These are phyloP conservation scores for Brassica hybrid DNA, from an alignment of 441 rosid species.

Conservation along the genomic window DNA sequence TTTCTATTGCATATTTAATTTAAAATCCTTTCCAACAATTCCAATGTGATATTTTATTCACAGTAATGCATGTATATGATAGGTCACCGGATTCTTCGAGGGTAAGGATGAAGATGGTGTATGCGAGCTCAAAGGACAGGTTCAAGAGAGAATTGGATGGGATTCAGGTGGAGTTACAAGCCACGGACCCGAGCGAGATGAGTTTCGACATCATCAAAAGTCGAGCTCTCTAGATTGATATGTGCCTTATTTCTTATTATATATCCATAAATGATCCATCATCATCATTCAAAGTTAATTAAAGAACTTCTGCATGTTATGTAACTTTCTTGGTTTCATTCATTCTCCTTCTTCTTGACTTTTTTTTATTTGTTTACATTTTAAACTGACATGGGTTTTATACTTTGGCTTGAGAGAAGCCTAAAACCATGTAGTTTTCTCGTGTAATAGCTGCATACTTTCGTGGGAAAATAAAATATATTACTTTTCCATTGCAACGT, in stretches of 20 bases:
- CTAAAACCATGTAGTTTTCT: slow-evolving; percentile 36
- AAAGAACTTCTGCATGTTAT: slow-evolving; percentile 28
- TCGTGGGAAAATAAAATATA: slow-evolving; percentile 16
- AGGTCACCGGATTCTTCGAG: slow-evolving; percentile 74
- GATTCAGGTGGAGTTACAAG: slow-evolving; percentile 75
- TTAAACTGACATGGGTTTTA: slow-evolving; percentile 30
- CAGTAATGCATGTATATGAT: background rate
- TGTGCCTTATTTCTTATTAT: background rate
- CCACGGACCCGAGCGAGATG: slow-evolving; percentile 85
- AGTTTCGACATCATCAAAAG: slow-evolving; percentile 68
- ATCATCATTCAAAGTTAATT: slow-evolving; percentile 6
- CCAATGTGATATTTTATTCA: too few relatives aligned
- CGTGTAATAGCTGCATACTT: slow-evolving; percentile 35
- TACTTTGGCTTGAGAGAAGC: slow-evolving; percentile 24
- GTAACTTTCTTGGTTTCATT: slow-evolving; percentile 38
- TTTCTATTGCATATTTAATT: too few relatives aligned
- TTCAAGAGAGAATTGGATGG: slow-evolving; percentile 84
- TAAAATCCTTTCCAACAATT: too few relatives aligned
- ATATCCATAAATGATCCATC: slow-evolving; percentile 23
- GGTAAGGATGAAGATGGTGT: slow-evolving; percentile 74
- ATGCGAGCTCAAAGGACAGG: slow-evolving; percentile 79
- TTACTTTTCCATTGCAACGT: background rate
- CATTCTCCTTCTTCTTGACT: slow-evolving; percentile 17
- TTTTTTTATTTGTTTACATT: background rate
- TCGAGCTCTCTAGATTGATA: slow-evolving; percentile 54